phyloP scores from a whole-genome alignment of 2,329 filamentous ascomycete species.

The Aspergillus awamori region DNA sequence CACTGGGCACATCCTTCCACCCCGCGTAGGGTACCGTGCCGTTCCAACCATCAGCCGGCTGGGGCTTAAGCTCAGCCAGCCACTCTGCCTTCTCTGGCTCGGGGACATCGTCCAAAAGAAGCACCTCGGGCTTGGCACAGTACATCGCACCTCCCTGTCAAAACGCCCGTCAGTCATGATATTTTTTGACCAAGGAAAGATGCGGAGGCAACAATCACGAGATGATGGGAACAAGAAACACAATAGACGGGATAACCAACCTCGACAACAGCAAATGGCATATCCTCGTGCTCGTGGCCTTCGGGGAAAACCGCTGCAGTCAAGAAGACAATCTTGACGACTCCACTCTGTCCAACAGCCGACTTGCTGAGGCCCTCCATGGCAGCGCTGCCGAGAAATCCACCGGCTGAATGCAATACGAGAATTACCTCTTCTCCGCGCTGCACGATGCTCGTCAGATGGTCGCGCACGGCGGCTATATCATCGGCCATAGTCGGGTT shows the following conservation, averaged over 20 bases:
- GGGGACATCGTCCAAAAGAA: slow-evolving; percentile 1
- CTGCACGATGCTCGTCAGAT: not conserved
- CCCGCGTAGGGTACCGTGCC: slow-evolving; percentile 3
- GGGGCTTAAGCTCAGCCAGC: not conserved
- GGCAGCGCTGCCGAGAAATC: slow-evolving; percentile 1
- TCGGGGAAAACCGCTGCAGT: slow-evolving; percentile 5
- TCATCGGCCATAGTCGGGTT: slow-evolving; percentile 11
- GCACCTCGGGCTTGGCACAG: not conserved
- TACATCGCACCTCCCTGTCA: slow-evolving; percentile 3
- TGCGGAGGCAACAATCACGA: too few species aligned
- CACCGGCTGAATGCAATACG: slow-evolving; percentile 1
- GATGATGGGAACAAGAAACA: not conserved
- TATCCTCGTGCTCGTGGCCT: not conserved
- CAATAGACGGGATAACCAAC: not conserved
- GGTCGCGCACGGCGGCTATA: not conserved
- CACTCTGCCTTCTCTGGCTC: not conserved
- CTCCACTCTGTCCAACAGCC: not conserved
- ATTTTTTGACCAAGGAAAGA: too few species aligned
- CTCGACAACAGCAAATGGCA: slow-evolving; percentile 4
- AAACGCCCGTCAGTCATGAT: too few species aligned
- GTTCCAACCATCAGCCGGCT: slow-evolving; percentile 7
- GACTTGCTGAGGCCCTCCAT: not conserved
- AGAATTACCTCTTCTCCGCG: not conserved
- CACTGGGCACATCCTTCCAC: slow-evolving; percentile 9
- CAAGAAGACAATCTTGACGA: slow-evolving; percentile 7